These are phyloP conservation scores for Ophidiomyces ophidiicola DNA, from an alignment of 2,329 filamentous ascomycete species.

Conservation along the genomic window DNA sequence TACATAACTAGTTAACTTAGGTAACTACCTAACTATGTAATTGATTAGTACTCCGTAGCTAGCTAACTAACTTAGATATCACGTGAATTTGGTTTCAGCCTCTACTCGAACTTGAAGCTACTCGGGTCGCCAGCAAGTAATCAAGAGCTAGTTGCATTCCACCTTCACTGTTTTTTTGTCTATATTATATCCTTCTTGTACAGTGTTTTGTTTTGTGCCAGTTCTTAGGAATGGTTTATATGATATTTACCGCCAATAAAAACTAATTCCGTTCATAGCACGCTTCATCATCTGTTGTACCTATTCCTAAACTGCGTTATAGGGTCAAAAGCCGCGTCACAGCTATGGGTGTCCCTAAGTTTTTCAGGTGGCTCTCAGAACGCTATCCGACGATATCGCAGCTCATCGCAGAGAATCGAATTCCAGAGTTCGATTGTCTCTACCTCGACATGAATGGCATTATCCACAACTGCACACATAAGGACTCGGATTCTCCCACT, in stretches of 20 bases:
- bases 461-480: constrained; percentile 98
- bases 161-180: constrained; percentile 12
- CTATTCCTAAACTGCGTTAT: too few relatives aligned
- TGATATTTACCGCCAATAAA: not conserved
- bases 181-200: constrained; percentile 15
- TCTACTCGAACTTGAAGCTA: too few relatives aligned
- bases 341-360: constrained; percentile 64
- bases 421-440: constrained; percentile 95
- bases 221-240: not conserved
- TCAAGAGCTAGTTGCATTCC: too few relatives aligned
- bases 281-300: not conserved
- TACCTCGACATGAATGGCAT: constrained; percentile 93
- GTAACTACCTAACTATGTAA: too few relatives aligned
- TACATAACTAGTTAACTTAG: too few relatives aligned
- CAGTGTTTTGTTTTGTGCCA: constrained; percentile 1
- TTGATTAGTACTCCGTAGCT: too few relatives aligned
- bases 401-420: constrained; percentile 95
- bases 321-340: constrained; percentile 16
- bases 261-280: not conserved
- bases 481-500: constrained; percentile 80
- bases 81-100: too few relatives aligned
- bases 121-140: too few relatives aligned
- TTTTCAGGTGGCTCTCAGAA: constrained; percentile 98
- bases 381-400: constrained; percentile 97
- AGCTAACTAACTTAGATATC: too few relatives aligned